Evolutionary conservation across 306 rosid species (phyloP), one percentile per base, ranked within the genome.

Genomic region (Amphicarpaea edgeworthii): DNA sequence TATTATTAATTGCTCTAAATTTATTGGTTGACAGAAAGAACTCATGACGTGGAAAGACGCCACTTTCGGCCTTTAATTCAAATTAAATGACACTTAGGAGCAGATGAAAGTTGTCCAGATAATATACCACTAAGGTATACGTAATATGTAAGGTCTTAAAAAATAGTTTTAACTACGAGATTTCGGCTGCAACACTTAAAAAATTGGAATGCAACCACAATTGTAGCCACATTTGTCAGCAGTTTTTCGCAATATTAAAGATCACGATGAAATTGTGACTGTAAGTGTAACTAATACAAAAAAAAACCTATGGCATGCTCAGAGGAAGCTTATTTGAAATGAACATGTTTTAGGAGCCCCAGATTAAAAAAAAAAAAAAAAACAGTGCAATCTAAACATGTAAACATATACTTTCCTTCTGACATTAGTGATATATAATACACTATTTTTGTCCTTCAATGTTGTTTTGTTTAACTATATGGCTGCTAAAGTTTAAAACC

Each of bases 371-470:
- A n/a, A n/a, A n/a, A n/a, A n/a, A n/a, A 14, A 24, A 26, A 38
- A 58, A 74, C 12, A 37, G 20, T 3, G 23, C 40, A 68, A 62
- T 45, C 41, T 45, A 43, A 72, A 20, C 45, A 49, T 21, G 37
- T 12, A 67, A 23, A 24, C 46, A 84, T 42, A 71, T 46, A 17
- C 54, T 12, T 67, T 63, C 59, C 60, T 46, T 53, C 32, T 62
- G 23, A n/a, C n/a, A n/a, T n/a, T n/a, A n/a, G n/a, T n/a, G n/a
- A 73, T 14, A 21, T 62, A 15, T 30, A 30, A 63, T 32, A 64
- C 68, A 69, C 0, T 2, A n/a, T 3, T 6, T 43, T 58, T 68
- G n/a, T 30, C 24, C 68, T 32, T 61, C 47, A 42, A 68, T 12
- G 28, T 67, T 30, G 9, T 68, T 72, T 9, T 73, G 54, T 51